Conservation (phyloP, 768 basidiomycete species). For the Leccinum truebloodii region DNA sequence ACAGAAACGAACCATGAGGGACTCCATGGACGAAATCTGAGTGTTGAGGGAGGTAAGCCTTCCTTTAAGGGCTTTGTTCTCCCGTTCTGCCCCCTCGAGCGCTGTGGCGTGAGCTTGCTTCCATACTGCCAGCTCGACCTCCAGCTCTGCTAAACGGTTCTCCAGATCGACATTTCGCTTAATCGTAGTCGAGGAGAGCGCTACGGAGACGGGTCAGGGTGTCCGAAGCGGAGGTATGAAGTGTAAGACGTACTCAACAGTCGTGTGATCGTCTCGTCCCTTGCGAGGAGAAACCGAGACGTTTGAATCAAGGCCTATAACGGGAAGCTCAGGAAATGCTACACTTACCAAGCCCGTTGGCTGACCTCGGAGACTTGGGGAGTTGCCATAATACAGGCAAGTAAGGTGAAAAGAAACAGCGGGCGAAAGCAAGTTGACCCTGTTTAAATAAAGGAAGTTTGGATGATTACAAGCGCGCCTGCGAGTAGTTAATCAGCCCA, state of each 20-base stretch:
- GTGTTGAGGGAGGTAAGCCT: conserved; percentile 63
- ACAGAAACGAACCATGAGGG: conserved; percentile 40
- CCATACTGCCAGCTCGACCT: conserved; percentile 68
- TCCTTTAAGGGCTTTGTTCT: conserved; percentile 66
- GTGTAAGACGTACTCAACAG: conserved; percentile 50
- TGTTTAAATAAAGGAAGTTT: conserved; percentile 39
- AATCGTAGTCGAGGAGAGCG: conserved; percentile 62
- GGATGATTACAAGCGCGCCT: conserved; percentile 30
- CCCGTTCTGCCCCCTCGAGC: conserved; percentile 62
- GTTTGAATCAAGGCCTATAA: conserved; percentile 20
- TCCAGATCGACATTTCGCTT: conserved; percentile 66
- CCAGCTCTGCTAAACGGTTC: conserved; percentile 63
- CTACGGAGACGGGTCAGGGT: conserved; percentile 37
- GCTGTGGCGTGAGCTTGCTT: conserved; percentile 68
- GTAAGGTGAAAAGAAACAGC: conserved; percentile 34
- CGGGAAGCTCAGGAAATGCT: conserved; percentile 10
- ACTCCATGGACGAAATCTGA: conserved; percentile 61
- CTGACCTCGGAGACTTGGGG: conserved; percentile 59
- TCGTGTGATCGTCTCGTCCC: conserved; percentile 68
- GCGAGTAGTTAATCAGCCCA: conserved; percentile 56
- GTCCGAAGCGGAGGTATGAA: conserved; percentile 1
- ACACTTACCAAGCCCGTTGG: conserved; percentile 65
- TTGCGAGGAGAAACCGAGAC: conserved; percentile 31
- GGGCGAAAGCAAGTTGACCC: conserved; percentile 25
- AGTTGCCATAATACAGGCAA: conserved; percentile 49